phyloP scores from a whole-genome alignment of 768 basidiomycete species.

The Suillus spraguei region DNA sequence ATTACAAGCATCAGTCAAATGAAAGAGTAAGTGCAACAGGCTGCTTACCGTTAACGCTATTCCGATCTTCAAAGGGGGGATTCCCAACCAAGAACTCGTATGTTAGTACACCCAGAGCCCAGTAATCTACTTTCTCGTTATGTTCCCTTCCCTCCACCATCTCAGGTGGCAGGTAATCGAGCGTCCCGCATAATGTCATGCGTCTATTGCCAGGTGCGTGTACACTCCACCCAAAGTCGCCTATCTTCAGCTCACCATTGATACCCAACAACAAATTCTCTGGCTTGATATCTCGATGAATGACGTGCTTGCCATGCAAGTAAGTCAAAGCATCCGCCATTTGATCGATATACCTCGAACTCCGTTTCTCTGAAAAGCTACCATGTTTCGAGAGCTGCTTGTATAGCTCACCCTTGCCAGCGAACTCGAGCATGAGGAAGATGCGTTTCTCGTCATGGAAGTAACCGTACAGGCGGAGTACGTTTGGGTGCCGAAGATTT shows the following conservation, averaged over 20 bases:
- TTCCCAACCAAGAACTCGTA: slow-evolving; percentile 92
- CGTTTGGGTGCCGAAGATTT: slow-evolving; percentile 93
- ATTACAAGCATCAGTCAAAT: slow-evolving; percentile 14
- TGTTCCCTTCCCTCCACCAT: slow-evolving; percentile 96
- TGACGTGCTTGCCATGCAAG: slow-evolving; percentile 94
- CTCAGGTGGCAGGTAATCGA: slow-evolving; percentile 97
- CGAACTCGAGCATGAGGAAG: slow-evolving; percentile 98
- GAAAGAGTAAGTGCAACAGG: neutral
- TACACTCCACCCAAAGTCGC: slow-evolving; percentile 98
- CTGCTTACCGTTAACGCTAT: slow-evolving; percentile 69
- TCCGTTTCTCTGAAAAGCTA: slow-evolving; percentile 85
- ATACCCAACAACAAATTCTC: slow-evolving; percentile 95
- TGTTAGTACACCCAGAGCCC: slow-evolving; percentile 96
- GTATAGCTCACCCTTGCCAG: slow-evolving; percentile 95
- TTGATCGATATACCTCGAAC: slow-evolving; percentile 91
- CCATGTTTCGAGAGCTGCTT: slow-evolving; percentile 89
- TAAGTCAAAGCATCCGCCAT: slow-evolving; percentile 97
- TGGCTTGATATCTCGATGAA: slow-evolving; percentile 98
- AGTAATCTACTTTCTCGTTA: slow-evolving; percentile 89
- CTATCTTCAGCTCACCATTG: slow-evolving; percentile 97
- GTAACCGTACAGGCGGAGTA: slow-evolving; percentile 93
- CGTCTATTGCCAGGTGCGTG: slow-evolving; percentile 92
- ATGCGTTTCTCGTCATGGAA: slow-evolving; percentile 98
- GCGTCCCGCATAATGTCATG: slow-evolving; percentile 90
- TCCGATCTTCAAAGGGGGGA: slow-evolving; percentile 85